Evolutionary conservation across 139 green algal species (phyloP), one percentile per base, ranked within the genome.

Genomic region (Chlorella sp.): DNA sequence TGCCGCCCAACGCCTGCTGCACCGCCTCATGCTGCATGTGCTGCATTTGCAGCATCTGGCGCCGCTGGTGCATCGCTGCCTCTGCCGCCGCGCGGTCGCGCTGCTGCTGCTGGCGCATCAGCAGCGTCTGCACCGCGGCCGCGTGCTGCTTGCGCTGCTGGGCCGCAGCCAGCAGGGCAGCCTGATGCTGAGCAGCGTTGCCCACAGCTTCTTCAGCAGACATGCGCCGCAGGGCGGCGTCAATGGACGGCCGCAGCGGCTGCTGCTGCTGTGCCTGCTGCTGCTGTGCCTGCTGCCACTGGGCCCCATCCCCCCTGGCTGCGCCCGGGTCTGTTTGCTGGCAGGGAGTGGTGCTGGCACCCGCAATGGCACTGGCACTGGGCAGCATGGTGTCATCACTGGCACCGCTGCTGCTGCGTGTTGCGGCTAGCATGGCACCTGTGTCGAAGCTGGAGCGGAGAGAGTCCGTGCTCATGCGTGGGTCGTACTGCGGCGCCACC

Each of bases 371-470:
- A 19, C 77, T 3, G 36, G 77, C 77, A 19, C 77, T 57, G 77
- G 2, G 30, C 16, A 18, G 22, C 77, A 60, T 5, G 28, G 60
- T 30, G 75, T 73, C 80, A 12, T 69, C 75, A 42, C 40, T 80
- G 36, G n/a, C 19, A 34, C 68, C 32, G 36, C 78, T 53, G 75
- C 88, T 39, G 61, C 81, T 40, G 80, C 40, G 48, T 64, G 69
- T 36, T 66, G 28, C n/a, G 21, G n/a, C 16, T 1, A 28, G 81
- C 57, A 40, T 22, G 40, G 71, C 85, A 89, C 85, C 85, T 84
- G 89, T 89, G 78, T 91, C 89, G 34, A 91, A 91, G 66, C 42
- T 81, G 66, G 89, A 91, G 68, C 89, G 81, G 2, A 53, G 61
- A 69, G 82, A 89, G 28, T 91, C 89, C 66, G 89, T 85, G 42